A percentile compares a stretch with the other conserved stretches of the same genome.
These are phyloP conservation scores for Starmera dryadoides DNA, from an alignment of 805 yeast genomes.

Conservation along the genomic window DNA sequence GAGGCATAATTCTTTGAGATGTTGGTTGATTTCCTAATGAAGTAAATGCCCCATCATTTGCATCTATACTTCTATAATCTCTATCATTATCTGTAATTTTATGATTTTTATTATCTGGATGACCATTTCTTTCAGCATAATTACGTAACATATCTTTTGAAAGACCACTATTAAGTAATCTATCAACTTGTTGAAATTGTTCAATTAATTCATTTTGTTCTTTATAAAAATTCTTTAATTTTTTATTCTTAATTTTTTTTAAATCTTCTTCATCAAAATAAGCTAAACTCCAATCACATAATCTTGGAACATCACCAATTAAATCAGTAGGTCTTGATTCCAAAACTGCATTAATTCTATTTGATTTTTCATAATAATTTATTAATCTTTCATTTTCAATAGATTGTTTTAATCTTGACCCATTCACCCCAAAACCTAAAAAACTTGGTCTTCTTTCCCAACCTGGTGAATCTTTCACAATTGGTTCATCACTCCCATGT, in stretches of 20 bases:
- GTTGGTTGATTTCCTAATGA: no score
- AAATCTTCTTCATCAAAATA: conserved; percentile 18
- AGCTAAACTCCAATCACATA: conserved; percentile 33
- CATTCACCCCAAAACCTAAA: conserved; percentile 12
- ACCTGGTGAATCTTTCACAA: background rate
- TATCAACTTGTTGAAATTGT: conserved; percentile 53
- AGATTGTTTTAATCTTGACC: conserved; percentile 12
- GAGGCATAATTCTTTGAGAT: background rate
- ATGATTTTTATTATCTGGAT: conserved; percentile 1
- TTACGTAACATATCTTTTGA: conserved; percentile 56
- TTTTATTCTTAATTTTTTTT: conserved; percentile 14
- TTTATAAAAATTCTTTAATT: conserved; percentile 38
- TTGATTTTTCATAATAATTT: conserved; percentile 11
- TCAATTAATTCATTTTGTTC: conserved; percentile 55
- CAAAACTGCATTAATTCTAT: conserved; percentile 15
- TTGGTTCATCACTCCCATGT: background rate
- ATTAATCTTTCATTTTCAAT: conserved; percentile 15
- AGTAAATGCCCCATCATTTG: background rate
- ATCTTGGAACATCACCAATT: conserved; percentile 34
- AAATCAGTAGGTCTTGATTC: conserved; percentile 39
- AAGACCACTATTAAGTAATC: conserved; percentile 62
- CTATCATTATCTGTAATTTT: conserved; percentile 1
- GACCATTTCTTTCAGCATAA: conserved; percentile 29
- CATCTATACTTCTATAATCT: background rate
- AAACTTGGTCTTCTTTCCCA: conserved; percentile 13